Base-by-base conservation (phyloP, 805 yeast genomes). In the Wickerhamomyces sydowiorum region DNA sequence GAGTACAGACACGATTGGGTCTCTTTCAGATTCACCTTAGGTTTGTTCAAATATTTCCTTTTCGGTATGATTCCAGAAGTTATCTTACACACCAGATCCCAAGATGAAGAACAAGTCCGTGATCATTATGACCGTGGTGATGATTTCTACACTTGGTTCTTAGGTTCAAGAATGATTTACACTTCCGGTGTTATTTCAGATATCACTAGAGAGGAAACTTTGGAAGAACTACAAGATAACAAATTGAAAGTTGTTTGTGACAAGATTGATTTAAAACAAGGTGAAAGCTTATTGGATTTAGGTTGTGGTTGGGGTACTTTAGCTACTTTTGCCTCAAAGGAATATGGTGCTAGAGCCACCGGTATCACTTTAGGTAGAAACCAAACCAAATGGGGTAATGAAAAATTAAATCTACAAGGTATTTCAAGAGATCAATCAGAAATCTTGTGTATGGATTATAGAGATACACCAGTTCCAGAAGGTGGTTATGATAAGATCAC, bases 281-380 rank as follows among this genome's bases (percentile, higher is more conserved):
- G 87, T 54, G 96, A 88, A 51, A 69, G 69, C 47, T 70, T 87
- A 62, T 78, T 88, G 46, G 96, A 88, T 59, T 68, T 88, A 45
- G 96, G 96, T 48, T 88, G 96, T 66, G 96, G 96, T 54, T 88
- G 96, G 96, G 96, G 96, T 60, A 85, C 96, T 39, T 73, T 90
- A 59, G 88, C 95, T 37, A 73, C 91, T 24, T 87, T 72, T 64
- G 89, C 93, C 24, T 85, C 95, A 3, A 75, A 80, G 48, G 80
- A 82, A 60, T 82, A 82, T 56, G 95, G 90, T 45, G 96, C 96
- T 36, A 65, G 76, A 41, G 95, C 85, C 45, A 88, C 96, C 42
- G 96, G 96, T 69, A 70, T 88, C 55, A 88, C 96, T 35, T 73
- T 88, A 48, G 96, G 96, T 60, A 81, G 74, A 60, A 88, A 88